phyloP scores from a whole-genome alignment of 148 eudicot species.

The Spergularia bocconei region DNA sequence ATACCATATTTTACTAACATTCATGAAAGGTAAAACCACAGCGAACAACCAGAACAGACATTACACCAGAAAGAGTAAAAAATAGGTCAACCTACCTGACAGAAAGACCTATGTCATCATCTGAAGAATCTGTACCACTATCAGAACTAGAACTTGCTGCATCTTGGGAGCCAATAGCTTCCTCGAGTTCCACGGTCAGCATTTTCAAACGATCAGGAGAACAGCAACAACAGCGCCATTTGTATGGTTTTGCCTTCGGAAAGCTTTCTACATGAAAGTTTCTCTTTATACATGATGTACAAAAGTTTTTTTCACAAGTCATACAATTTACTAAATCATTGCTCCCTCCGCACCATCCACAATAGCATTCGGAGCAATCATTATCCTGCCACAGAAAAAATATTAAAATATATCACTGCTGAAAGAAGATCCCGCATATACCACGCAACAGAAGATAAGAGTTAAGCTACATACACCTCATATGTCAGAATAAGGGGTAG shows the following conservation, averaged over 20 bases:
- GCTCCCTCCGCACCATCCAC: constrained; percentile 75
- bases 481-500: not conserved
- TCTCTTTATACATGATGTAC: constrained; percentile 56
- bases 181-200: constrained; percentile 50
- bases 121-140: constrained; percentile 64
- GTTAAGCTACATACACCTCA: not conserved
- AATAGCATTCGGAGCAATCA: constrained; percentile 50
- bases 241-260: constrained; percentile 35
- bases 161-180: constrained; percentile 43
- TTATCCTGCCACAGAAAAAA: constrained; percentile 41
- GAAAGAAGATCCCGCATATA: not conserved
- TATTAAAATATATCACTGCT: not conserved
- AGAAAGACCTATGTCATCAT: constrained; percentile 40
- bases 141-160: constrained; percentile 60
- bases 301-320: constrained; percentile 57
- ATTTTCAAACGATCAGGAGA: constrained; percentile 55
- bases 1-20: not conserved
- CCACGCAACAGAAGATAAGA: constrained; percentile 6
- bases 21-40: not conserved
- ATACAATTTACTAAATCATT: constrained; percentile 54
- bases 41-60: not conserved
- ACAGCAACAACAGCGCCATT: constrained; percentile 80
- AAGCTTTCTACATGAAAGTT: constrained; percentile 58
- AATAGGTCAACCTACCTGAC: constrained; percentile 46
- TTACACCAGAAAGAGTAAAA: not conserved